phyloP scores from a whole-genome alignment of 805 yeast genomes.

The Zygosaccharomyces bisporus region DNA sequence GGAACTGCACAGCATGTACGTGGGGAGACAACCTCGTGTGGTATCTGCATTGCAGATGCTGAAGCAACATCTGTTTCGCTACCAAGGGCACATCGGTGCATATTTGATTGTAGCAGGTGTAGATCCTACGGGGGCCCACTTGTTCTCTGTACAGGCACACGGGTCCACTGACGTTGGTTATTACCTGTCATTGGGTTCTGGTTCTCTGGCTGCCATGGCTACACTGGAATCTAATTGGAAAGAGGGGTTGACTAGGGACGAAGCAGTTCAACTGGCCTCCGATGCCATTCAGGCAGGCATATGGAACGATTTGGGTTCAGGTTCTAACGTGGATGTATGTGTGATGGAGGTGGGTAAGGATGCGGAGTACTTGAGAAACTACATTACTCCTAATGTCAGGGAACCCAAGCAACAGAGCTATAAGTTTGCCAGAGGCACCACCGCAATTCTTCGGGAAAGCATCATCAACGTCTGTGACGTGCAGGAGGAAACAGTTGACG shows the following conservation, averaged over 20 bases:
- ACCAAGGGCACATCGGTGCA: conserved; percentile 97
- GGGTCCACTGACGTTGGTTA: conserved; percentile 97
- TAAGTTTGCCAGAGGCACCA: conserved; percentile 90
- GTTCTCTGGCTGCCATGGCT: conserved; percentile 98
- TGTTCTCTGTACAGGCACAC: conserved; percentile 93
- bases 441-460: conserved; percentile 71
- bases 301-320: conserved; percentile 98
- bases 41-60: conserved; percentile 88
- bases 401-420: conserved; percentile 77
- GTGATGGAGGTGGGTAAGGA: conserved; percentile 93
- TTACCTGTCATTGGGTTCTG: conserved; percentile 91
- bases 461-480: conserved; percentile 64
- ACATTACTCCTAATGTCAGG: conserved; percentile 86
- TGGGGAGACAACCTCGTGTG: conserved; percentile 86
- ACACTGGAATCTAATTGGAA: conserved; percentile 88
- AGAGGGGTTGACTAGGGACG: conserved; percentile 72
- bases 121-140: conserved; percentile 93
- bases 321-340: conserved; percentile 96
- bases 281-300: conserved; percentile 97
- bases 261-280: conserved; percentile 86
- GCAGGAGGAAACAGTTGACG: conserved; percentile 54
- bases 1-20: conserved; percentile 82
- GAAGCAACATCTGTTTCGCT: conserved; percentile 93
- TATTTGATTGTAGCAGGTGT: conserved; percentile 97
- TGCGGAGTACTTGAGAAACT: conserved; percentile 80